phyloP scores from a whole-genome alignment of 805 yeast genomes.

The Ogataea salicorniae region DNA sequence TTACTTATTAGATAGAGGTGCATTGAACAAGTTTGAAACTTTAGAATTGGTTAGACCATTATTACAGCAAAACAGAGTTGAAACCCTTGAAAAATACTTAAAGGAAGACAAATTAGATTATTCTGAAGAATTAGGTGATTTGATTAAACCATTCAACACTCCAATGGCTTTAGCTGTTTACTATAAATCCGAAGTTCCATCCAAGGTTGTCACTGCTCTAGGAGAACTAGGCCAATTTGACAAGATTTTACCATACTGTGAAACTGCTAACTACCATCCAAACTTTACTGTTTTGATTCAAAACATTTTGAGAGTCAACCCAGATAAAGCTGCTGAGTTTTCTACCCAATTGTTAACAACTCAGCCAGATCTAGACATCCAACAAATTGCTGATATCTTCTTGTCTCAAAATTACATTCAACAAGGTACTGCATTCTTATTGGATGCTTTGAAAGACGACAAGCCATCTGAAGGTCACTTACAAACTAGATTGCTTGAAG shows the following conservation, averaged over 20 bases:
- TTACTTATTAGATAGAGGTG: constrained; percentile 85
- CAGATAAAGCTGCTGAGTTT: constrained; percentile 98
- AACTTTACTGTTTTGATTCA: constrained; percentile 87
- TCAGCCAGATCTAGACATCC: constrained; percentile 69
- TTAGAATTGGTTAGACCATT: constrained; percentile 94
- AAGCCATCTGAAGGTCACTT: constrained; percentile 92
- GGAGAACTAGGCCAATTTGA: constrained; percentile 97
- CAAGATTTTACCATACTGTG: constrained; percentile 89
- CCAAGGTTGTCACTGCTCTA: constrained; percentile 84
- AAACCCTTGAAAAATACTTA: constrained; percentile 92
- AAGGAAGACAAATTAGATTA: constrained; percentile 90
- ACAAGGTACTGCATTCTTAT: constrained; percentile 95
- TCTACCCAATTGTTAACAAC: constrained; percentile 74
- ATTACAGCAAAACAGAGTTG: constrained; percentile 90
- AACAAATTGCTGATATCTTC: constrained; percentile 87
- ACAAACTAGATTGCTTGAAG: constrained; percentile 91
- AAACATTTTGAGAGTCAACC: constrained; percentile 83
- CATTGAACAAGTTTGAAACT: constrained; percentile 88
- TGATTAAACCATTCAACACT: constrained; percentile 82
- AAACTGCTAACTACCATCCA: constrained; percentile 82
- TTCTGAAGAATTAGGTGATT: constrained; percentile 97
- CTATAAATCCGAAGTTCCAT: constrained; percentile 72
- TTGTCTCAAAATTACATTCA: constrained; percentile 90
- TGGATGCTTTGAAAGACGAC: constrained; percentile 93
- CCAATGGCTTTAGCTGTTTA: constrained; percentile 88